Base-by-base conservation (phyloP, 2,329 filamentous ascomycete genomes). In the Elsinoe fawcettii region DNA sequence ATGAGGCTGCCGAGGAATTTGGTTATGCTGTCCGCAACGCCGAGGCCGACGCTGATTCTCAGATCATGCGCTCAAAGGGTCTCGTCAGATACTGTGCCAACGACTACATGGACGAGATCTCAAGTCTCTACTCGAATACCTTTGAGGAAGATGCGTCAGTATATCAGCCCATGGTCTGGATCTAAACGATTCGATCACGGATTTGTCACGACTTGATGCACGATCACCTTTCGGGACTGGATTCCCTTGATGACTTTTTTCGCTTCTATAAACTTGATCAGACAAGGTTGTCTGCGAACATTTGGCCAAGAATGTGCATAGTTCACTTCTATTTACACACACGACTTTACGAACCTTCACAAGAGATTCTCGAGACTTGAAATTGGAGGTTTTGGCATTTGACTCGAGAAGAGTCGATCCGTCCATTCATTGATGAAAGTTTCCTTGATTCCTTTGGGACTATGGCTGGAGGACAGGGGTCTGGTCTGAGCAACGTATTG, bases 1-100 rank as follows among this genome's bases (percentile, higher is more conserved):
- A 90, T 55, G 93, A 97, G 72, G 81, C 96, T 14, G 92, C 87
- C 0, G 93, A 97, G 73, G 91, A 96, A 71, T 92, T 90, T 64
- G 83, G 84, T 41, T 69, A 69, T 49, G 73, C 71, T 0, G 78
- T 83, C 27, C 79, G 80, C 61, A 78, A 82, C 59, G 78, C 79
- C n/a, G 76, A 83, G 46, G 74, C 85, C 37, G 86, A 91, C 44
- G 87, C 89, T 57, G 90, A 95, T 70, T 80, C 88, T 66, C 76
- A 81, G 63, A 81, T 85, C 59, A 81, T 97, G 67, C 71, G 79
- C 59, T 77, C 80, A 22, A 83, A 82, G 60, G 89, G 88, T 2
- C 79, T 96, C 5, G 79, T 78, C 65, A 87, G 85, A 65, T 88
- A 90, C 70, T 80, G 79, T 44, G 88, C 88, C 8, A 83, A 89